Conservation (phyloP, 768 basidiomycete species). For the Lepiota venenata region DNA sequence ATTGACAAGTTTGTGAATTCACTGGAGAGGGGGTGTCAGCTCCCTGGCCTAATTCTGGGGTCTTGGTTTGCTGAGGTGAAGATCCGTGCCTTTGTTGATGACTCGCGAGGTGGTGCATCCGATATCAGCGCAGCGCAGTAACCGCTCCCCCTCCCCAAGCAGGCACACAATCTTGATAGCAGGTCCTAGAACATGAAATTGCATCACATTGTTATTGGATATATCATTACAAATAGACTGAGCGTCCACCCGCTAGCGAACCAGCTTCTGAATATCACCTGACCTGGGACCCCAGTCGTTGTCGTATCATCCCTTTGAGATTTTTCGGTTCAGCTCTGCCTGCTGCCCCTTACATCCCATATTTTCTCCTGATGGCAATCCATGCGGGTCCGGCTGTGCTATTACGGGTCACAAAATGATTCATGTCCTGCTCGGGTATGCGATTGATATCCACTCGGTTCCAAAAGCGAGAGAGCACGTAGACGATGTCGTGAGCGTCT, state of each 20-base stretch:
- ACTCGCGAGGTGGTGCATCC: neutral
- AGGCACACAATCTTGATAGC: neutral
- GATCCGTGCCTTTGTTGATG: neutral
- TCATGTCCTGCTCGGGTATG: conserved; percentile 84
- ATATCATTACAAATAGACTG: conserved; percentile 7
- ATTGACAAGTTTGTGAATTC: neutral
- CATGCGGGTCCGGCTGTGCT: conserved; percentile 66
- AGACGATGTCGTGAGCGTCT: conserved; percentile 78
- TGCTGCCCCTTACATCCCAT: conserved; percentile 44
- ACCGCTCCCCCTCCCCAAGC: neutral
- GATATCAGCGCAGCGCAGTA: neutral
- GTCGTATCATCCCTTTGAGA: neutral
- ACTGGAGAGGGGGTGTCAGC: neutral
- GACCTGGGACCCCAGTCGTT: neutral
- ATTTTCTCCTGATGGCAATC: conserved; percentile 72
- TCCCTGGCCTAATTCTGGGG: neutral
- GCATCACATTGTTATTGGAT: conserved; percentile 7
- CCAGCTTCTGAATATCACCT: conserved; percentile 5
- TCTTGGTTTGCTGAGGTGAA: neutral
- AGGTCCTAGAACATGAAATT: conserved; percentile 5
- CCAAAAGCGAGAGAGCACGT: conserved; percentile 72
- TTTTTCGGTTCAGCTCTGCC: neutral
- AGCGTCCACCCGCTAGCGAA: conserved; percentile 1
- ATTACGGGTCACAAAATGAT: conserved; percentile 61
- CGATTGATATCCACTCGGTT: conserved; percentile 83